Base-by-base conservation (phyloP, 306 rosid species). In the Fagus crenata region DNA sequence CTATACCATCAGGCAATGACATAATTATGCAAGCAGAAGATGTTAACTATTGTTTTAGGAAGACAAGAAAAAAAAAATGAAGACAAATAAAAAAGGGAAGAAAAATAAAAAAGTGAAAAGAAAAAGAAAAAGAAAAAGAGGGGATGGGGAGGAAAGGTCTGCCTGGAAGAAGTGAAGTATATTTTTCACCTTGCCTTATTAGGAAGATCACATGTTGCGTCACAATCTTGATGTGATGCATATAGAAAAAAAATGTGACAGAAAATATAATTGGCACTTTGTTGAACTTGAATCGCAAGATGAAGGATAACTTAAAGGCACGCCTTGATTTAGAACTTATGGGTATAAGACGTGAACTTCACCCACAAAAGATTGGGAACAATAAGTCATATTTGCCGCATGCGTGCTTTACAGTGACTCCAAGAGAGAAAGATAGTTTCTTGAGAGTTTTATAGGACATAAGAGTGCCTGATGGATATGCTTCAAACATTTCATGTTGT, bases 141-240 rank as follows among this genome's bases (percentile, higher is more conserved):
- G 28, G 28, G 28, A 22, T 22, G 28, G 28, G 28, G 28, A 0
- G 28, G 28, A 22, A 22, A 22, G 28, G 28, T 22, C 28, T 22
- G 28, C 28, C 28, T 61, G 40, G 68, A 61, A 28, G 32, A 61
- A 61, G 39, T 32, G 12, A 36, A 9, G 8, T 22, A 61, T 61
- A 7, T 31, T 61, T 61, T 61, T 61, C 28, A 14, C 22, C 6
- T 28, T 61, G 3, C 36, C 68, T 17, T 61, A 61, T 61, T 61
- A 40, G 68, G 4, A 61, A 37, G 13, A 61, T 61, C 9, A 61
- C 13, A 61, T 11, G 12, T 61, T n/a, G 12, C 36, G 39, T 6
- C 68, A 61, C 7, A 61, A 22, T n/a, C 68, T 61, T 61, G 68
- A 61, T 61, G 39, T 28, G 17, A 61, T 61, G n/a, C 37, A 61